Evolutionary conservation across 345 rosid species (phyloP).

Genomic region (Eutrema yunnanense): DNA sequence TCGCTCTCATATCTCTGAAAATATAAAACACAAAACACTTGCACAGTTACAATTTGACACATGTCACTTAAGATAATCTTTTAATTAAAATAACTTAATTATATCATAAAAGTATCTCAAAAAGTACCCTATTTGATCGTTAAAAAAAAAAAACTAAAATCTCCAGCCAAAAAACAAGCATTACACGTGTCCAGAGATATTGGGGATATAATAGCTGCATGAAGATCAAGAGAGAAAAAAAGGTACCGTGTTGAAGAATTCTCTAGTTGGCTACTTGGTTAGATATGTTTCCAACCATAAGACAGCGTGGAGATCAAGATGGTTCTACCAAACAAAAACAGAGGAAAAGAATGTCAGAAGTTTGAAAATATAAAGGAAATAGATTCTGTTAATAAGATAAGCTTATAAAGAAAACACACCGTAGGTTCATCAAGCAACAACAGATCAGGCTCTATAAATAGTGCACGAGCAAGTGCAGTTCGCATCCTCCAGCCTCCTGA

Average conservation of each 20-base stretch:
- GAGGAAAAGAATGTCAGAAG: constrained; percentile 4
- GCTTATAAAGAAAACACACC: constrained; percentile 35
- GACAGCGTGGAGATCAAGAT: constrained; percentile 99
- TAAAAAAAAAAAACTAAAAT: no score
- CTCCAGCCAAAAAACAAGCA: constrained; percentile 10
- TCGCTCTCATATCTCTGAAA: no score
- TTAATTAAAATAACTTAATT: no score
- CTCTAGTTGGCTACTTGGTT: constrained; percentile 96
- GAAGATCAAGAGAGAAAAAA: not conserved
- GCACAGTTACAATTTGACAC: no score
- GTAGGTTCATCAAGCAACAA: constrained; percentile 99
- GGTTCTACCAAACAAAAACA: constrained; percentile 64
- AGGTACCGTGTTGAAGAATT: constrained; percentile 85
- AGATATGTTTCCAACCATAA: constrained; percentile 94
- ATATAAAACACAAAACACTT: no score
- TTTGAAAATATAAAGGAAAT: not conserved
- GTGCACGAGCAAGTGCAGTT: constrained; percentile 94
- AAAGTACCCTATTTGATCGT: no score
- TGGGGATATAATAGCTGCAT: constrained; percentile 6
- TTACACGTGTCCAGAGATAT: constrained; percentile 8
- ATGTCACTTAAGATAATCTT: no score
- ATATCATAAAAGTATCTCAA: no score
- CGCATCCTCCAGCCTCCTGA: constrained; percentile 99
- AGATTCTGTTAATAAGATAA: not conserved
- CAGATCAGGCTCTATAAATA: constrained; percentile 91